phyloP scores from a whole-genome alignment of 345 rosid species.

The Leavenworthia alabamica region DNA sequence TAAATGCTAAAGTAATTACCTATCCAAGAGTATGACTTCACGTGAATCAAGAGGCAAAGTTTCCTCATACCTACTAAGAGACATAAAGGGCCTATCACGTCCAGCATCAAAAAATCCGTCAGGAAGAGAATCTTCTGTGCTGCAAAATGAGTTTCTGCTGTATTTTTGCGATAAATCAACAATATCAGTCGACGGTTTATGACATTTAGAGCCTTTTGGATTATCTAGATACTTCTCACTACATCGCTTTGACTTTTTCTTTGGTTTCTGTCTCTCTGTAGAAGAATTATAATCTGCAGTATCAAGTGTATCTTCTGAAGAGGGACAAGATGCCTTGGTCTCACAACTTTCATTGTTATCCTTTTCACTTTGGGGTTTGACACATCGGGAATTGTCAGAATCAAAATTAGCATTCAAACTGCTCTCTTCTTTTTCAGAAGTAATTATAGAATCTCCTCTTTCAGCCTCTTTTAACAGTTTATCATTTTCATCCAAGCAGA shows the following conservation, averaged over 20 bases:
- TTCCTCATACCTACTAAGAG: slow-evolving; percentile 53
- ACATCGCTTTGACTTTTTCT: slow-evolving; percentile 59
- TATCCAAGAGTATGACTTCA: slow-evolving; percentile 94
- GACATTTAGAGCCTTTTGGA: slow-evolving; percentile 83
- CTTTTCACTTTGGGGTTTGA: slow-evolving; percentile 27
- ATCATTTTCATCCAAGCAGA: slow-evolving; percentile 39
- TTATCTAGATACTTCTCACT: slow-evolving; percentile 63
- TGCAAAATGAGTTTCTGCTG: slow-evolving; percentile 61
- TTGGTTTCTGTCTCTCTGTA: slow-evolving; percentile 34
- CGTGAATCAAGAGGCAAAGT: slow-evolving; percentile 66
- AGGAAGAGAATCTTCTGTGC: slow-evolving; percentile 62
- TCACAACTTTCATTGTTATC: slow-evolving; percentile 30
- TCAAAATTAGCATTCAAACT: slow-evolving; percentile 26
- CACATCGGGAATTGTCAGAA: slow-evolving; percentile 30
- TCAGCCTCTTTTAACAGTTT: slow-evolving; percentile 36
- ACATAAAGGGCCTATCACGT: slow-evolving; percentile 84
- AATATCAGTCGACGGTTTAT: slow-evolving; percentile 44
- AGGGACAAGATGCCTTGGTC: slow-evolving; percentile 35
- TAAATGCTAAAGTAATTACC: slow-evolving; percentile 37
- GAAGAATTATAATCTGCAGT: slow-evolving; percentile 44
- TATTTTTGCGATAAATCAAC: slow-evolving; percentile 51
- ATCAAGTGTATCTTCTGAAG: slow-evolving; percentile 28
- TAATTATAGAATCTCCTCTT: slow-evolving; percentile 31
- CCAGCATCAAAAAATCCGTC: slow-evolving; percentile 99
- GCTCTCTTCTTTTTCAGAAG: slow-evolving; percentile 39